phyloP scores from a whole-genome alignment of 2,329 filamentous ascomycete genomes.

The Fusarium praegraminearum region DNA sequence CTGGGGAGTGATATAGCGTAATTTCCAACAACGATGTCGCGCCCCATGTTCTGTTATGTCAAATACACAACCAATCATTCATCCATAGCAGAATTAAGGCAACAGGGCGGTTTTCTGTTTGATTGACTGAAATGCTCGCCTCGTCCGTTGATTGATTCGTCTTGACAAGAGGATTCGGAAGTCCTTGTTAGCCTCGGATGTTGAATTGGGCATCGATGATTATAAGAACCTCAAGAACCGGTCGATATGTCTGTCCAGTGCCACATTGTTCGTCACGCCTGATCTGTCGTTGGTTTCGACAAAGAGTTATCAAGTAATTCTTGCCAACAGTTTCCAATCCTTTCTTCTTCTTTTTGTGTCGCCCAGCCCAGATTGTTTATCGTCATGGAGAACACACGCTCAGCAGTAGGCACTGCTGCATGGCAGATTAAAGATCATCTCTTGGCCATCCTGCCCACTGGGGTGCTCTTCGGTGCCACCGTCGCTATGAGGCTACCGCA shows the following conservation, averaged over 20 bases:
- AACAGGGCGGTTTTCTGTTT: conserved; percentile 3
- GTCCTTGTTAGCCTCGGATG: conserved; percentile 8
- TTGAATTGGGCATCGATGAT: conserved; percentile 2
- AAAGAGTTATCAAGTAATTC: background rate
- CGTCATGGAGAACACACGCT: conserved; percentile 13
- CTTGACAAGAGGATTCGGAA: background rate
- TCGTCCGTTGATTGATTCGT: background rate
- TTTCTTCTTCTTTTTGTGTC: background rate
- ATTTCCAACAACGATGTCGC: conserved; percentile 4
- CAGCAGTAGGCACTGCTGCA: background rate
- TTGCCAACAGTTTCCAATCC: background rate
- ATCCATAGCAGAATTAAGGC: background rate
- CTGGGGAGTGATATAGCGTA: background rate
- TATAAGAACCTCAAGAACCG: conserved; percentile 25
- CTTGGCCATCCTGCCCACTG: conserved; percentile 24
- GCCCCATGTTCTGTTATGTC: background rate
- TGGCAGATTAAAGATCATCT: conserved; percentile 12
- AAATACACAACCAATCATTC: conserved; percentile 12
- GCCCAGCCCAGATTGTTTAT: background rate
- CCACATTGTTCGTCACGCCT: conserved; percentile 1
- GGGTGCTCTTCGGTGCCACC: conserved; percentile 34
- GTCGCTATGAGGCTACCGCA: conserved; percentile 31
- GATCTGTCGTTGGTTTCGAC: background rate
- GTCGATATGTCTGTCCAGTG: background rate
- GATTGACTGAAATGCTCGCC: conserved; percentile 1